Evolutionary conservation across 1,139 yeast species (phyloP).

Genomic region (Kluyveromyces sp.): DNA sequence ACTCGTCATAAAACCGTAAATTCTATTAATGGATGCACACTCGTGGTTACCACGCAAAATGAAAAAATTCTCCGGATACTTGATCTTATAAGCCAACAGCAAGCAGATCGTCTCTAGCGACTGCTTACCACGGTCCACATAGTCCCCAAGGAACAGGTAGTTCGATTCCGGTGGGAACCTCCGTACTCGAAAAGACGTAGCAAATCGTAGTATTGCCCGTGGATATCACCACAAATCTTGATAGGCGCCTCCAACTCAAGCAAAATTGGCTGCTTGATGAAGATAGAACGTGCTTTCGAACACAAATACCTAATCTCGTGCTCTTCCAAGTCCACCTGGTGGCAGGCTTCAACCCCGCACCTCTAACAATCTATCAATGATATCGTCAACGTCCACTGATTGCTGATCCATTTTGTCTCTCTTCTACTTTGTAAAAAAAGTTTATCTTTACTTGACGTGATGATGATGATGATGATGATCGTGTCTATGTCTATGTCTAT

Average conservation of each 20-base stretch:
- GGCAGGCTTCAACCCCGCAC: constrained; percentile 96
- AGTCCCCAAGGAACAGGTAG: constrained; percentile 90
- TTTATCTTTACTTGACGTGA: no score
- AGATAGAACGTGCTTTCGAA: constrained; percentile 95
- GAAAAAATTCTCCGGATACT: constrained; percentile 95
- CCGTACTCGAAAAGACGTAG: constrained; percentile 94
- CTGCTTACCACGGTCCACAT: constrained; percentile 97
- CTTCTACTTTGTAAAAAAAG: not conserved
- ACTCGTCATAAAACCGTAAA: constrained; percentile 94
- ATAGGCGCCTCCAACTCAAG: constrained; percentile 96
- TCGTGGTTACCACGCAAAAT: constrained; percentile 94
- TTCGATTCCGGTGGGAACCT: constrained; percentile 98
- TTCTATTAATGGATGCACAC: constrained; percentile 93
- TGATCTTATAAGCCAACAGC: constrained; percentile 88
- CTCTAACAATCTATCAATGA: constrained; percentile 91
- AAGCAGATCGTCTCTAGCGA: constrained; percentile 90
- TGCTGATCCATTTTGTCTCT: constrained; percentile 37
- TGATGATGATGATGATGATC: no score
- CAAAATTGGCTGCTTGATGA: constrained; percentile 93
- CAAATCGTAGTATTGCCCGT: constrained; percentile 94
- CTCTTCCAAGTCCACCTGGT: constrained; percentile 88
- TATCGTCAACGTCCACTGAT: constrained; percentile 94
- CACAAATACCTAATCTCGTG: constrained; percentile 92
- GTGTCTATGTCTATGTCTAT: no score
- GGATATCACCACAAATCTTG: constrained; percentile 90